Percentiles rank a stretch among this genome's conserved stretches.
Conservation (phyloP, 768 basidiomycete species). For the Boletus patriciae region DNA sequence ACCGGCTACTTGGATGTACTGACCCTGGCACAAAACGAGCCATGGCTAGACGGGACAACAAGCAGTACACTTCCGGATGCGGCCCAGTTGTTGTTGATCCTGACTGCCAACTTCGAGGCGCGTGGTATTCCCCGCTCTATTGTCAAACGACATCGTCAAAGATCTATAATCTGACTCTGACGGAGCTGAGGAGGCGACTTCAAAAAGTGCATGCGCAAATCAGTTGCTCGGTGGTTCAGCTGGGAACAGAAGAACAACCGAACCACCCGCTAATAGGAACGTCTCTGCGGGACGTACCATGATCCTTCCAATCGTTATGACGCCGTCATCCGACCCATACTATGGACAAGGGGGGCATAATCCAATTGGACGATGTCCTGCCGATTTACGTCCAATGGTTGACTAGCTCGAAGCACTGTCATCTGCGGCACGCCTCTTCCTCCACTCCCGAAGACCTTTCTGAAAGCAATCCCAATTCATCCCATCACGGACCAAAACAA, state of each 20-base stretch:
- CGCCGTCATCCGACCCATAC: background rate
- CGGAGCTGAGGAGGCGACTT: background rate
- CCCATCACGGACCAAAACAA: conserved; percentile 67
- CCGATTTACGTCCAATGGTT: background rate
- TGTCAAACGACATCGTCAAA: conserved; percentile 3
- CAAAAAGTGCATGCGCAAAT: background rate
- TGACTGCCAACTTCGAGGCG: background rate
- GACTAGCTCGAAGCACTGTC: conserved; percentile 10
- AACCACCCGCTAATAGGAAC: background rate
- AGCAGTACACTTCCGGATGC: background rate
- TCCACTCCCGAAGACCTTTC: conserved; percentile 71
- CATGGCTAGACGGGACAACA: background rate
- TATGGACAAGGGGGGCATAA: background rate
- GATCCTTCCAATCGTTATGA: background rate
- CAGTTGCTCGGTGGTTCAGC: conserved; percentile 1
- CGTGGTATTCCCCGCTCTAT: conserved; percentile 6
- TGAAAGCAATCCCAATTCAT: conserved; percentile 62
- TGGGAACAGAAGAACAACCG: background rate
- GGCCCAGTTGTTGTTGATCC: background rate
- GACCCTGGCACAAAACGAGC: background rate
- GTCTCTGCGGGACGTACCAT: conserved; percentile 7
- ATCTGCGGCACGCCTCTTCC: conserved; percentile 41
- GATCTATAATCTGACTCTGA: background rate
- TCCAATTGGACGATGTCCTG: background rate
- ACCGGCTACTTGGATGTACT: conserved; percentile 15